These are phyloP conservation scores for Ophiostoma tasmaniense DNA, from an alignment of 2,329 filamentous ascomycete species.

Conservation along the genomic window DNA sequence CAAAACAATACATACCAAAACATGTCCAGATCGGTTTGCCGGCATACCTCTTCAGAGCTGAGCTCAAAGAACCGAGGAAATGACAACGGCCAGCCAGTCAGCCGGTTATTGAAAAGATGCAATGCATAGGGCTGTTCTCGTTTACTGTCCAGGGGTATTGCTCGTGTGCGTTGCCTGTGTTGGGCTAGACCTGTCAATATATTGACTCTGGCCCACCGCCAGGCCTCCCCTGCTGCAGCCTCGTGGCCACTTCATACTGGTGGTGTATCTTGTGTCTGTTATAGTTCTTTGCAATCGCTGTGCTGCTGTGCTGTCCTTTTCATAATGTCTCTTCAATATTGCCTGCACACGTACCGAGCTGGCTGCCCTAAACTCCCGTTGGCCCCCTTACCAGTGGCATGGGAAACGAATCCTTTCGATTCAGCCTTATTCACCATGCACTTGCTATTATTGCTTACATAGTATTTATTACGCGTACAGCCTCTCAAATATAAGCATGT, in stretches of 20 bases:
- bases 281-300: too few relatives aligned
- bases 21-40: neutral
- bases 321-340: neutral
- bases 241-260: neutral
- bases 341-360: neutral
- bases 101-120: too few relatives aligned
- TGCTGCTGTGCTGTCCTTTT: neutral
- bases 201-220: neutral
- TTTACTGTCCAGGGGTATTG: neutral
- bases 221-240: neutral
- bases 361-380: neutral
- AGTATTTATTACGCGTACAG: neutral
- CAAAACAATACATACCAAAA: neutral
- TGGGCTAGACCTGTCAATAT: neutral
- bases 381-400: neutral
- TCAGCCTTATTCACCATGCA: neutral
- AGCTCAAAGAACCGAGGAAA: neutral
- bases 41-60: neutral
- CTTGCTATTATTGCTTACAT: neutral
- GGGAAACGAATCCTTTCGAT: neutral
- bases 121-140: neutral
- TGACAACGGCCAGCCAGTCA: neutral
- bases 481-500: neutral
- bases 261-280: neutral
- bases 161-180: neutral